Percentiles rank a stretch among this genome's conserved stretches.
Evolutionary conservation across 176 grass and related monocot species (phyloP).

Genomic region (Poa annua): DNA sequence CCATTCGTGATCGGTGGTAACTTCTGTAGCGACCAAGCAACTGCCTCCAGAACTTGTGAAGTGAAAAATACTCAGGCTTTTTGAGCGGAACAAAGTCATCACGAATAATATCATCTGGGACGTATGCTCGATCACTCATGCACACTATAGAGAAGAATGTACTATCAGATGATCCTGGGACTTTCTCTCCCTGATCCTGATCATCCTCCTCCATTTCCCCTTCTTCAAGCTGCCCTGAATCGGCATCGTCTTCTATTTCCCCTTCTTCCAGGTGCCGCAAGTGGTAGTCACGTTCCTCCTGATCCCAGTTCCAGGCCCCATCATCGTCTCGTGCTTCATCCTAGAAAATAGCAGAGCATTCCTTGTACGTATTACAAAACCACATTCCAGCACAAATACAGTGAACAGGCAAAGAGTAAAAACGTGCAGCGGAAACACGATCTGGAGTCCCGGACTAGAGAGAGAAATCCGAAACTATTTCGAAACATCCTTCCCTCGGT

Average conservation of each 20-base stretch:
- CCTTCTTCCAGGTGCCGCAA: not conserved
- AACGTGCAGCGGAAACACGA: not conserved
- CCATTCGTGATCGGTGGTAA: not conserved
- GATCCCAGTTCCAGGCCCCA: not conserved
- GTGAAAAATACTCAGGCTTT: not conserved
- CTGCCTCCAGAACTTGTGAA: not conserved
- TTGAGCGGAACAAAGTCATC: not conserved
- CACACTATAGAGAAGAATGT: not conserved
- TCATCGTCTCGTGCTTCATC: not conserved
- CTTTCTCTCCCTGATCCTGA: not conserved
- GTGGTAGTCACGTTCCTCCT: not conserved
- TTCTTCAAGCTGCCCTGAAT: not conserved
- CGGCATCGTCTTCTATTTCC: not conserved
- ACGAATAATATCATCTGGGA: not conserved
- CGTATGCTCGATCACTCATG: not conserved
- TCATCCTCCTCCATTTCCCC: not conserved
- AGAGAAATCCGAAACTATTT: too few species aligned
- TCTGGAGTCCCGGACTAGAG: too few species aligned
- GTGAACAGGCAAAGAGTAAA: not conserved
- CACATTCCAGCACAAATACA: not conserved
- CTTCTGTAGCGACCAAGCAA: slow-evolving; percentile 18
- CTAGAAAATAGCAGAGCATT: slow-evolving; percentile 2
- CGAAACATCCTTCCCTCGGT: not conserved
- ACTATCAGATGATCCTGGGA: not conserved
- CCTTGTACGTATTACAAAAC: not conserved